A percentile compares a stretch with the other conserved stretches of the same genome.
These are phyloP conservation scores for Xylariales sp. DNA, from an alignment of 2,329 filamentous ascomycete species.

Conservation along the genomic window DNA sequence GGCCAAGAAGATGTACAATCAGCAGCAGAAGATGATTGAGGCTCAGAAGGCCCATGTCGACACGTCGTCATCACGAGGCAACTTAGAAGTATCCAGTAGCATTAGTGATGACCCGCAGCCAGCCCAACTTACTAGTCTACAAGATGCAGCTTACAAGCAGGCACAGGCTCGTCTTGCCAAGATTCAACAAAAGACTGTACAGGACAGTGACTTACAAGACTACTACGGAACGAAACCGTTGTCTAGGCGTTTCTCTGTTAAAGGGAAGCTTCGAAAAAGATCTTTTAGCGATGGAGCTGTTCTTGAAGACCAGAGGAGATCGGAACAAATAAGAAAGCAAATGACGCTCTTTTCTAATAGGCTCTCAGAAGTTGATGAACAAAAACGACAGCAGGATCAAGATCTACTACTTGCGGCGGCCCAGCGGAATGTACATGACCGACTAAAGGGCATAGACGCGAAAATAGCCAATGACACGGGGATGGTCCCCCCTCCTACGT, in stretches of 20 bases:
- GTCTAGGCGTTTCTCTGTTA: constrained; percentile 60
- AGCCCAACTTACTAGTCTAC: constrained; percentile 72
- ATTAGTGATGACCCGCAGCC: constrained; percentile 59
- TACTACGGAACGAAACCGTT: constrained; percentile 73
- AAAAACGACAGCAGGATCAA: constrained; percentile 80
- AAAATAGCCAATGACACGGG: constrained; percentile 82
- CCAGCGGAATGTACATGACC: constrained; percentile 85
- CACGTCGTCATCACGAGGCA: constrained; percentile 46
- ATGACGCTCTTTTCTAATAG: constrained; percentile 82
- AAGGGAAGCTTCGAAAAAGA: constrained; percentile 69
- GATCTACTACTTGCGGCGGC: constrained; percentile 81
- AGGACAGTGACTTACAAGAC: constrained; percentile 73
- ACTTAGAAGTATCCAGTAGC: constrained; percentile 49
- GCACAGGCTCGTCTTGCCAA: constrained; percentile 86
- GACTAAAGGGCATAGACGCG: constrained; percentile 83
- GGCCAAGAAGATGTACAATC: constrained; percentile 86
- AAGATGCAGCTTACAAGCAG: constrained; percentile 87
- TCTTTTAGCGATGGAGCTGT: constrained; percentile 74
- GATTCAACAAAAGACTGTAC: constrained; percentile 76
- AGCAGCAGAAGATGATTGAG: constrained; percentile 72
- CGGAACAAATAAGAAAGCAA: constrained; percentile 78
- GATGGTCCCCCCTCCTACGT: constrained; percentile 73
- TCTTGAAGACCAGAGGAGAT: constrained; percentile 74
- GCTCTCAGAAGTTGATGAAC: constrained; percentile 74
- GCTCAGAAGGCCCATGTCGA: constrained; percentile 56